Base-by-base conservation (phyloP, 345 rosid genomes). In the Nephelium lappaceum region DNA sequence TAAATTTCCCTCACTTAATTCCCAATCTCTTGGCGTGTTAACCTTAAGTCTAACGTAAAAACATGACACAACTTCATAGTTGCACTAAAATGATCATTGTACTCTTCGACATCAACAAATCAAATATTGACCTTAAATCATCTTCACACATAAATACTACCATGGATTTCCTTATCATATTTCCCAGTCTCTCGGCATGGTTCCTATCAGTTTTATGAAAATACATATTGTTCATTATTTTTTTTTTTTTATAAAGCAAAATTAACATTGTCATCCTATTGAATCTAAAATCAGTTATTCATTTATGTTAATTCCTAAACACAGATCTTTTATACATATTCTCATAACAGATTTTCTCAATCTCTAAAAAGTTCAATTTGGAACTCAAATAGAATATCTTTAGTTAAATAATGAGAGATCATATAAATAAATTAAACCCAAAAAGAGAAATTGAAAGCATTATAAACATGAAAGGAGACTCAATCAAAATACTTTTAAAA, bases 111-210 rank as follows among this genome's bases (percentile, higher is more conserved):
- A 43, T 43, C 49, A 1, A 43, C 49, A 43, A 43, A 43, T 6
- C 10, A 43, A 43, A 43, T 11, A 71, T 71, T 43, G 49, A 43
- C 78, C 62, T 24, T 69, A 45, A 27, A 74, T 61, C 31, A 27
- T 65, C 65, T 57, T 62, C 66, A 65, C 79, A 74, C 24, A 41
- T 42, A 12, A 42, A 49, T 65, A 38, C 12, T 11, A 42, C 1
- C 1, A 57, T 43, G 58, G 57, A 65, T 39, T 66, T 67, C 58
- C 49, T 72, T 11, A 49, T 6, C 3, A 1, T 41, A 11, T 8
- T 19, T 2, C 16, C 19, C 11, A 42, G 10, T 42, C 47, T 42
- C 47, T 10, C 8, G 8, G 47, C 47, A 42, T 42, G 47, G 47
- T 42, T 42, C 47, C 47, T 42, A 6, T 42, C 10, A 42, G 47